Evolutionary conservation across 495 filamentous ascomycete genomes (phyloP).

Genomic region (Penicillium angulare): DNA sequence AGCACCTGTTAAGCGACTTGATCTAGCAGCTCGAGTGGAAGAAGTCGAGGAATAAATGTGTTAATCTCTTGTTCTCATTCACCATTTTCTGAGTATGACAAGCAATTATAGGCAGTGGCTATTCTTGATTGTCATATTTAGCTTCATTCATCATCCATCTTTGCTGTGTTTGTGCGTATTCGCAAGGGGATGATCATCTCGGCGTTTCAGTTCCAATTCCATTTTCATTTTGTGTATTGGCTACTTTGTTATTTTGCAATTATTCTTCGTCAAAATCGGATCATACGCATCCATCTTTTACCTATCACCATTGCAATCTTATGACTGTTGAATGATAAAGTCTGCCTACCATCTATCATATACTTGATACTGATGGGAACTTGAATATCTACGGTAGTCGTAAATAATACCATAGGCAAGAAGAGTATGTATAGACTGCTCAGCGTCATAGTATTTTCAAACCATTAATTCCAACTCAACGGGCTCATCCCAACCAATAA

Average conservation of each 20-base stretch:
- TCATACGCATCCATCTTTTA: neutral
- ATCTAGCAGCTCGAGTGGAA: slow-evolving; percentile 62
- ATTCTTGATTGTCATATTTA: no score
- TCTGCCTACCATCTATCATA: neutral
- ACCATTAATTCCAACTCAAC: no score
- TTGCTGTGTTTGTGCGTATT: neutral
- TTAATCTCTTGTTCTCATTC: neutral
- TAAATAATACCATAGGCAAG: neutral
- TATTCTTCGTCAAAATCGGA: neutral
- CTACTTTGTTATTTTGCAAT: no score
- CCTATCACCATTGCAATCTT: neutral
- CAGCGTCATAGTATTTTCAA: no score
- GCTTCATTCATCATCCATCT: neutral
- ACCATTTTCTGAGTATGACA: no score
- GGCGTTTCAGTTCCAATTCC: neutral
- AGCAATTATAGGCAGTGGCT: no score
- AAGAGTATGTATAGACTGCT: neutral
- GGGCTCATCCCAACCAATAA: no score
- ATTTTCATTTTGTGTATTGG: neutral
- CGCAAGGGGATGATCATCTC: neutral
- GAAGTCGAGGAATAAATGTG: slow-evolving; percentile 60
- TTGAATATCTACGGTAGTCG: neutral
- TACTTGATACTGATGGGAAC: neutral
- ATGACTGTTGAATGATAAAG: neutral
- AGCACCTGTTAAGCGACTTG: slow-evolving; percentile 42